Evolutionary conservation across 2,329 filamentous ascomycete species (phyloP).

Genomic region (Akanthomyces uredinophilus): DNA sequence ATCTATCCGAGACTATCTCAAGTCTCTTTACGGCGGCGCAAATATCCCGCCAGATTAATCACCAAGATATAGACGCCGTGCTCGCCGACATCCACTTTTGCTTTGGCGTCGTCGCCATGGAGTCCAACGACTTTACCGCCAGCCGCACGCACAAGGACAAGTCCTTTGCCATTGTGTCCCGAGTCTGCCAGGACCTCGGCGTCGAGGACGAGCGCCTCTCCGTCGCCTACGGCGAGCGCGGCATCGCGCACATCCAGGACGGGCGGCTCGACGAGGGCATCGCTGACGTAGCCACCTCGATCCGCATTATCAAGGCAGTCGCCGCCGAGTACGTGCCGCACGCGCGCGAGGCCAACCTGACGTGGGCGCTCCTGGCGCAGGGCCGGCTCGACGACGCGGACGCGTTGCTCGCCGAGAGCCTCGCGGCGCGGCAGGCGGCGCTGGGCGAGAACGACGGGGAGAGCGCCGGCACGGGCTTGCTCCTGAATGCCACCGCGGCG

Average conservation of each 20-base stretch:
- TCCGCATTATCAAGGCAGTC: neutral
- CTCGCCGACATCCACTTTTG: constrained; percentile 14
- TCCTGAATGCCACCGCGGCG: constrained; percentile 12
- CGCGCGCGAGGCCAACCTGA: constrained; percentile 13
- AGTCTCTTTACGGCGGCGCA: constrained; percentile 7
- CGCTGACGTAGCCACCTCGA: constrained; percentile 10
- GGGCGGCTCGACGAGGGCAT: constrained; percentile 5
- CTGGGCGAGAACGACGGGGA: constrained; percentile 13
- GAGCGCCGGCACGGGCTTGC: constrained; percentile 4
- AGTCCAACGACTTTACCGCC: constrained; percentile 14
- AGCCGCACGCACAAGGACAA: constrained; percentile 14
- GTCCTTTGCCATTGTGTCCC: constrained; percentile 8
- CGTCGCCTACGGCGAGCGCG: constrained; percentile 16
- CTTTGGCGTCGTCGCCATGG: constrained; percentile 16
- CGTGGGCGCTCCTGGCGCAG: constrained; percentile 15
- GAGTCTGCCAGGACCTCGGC: constrained; percentile 12
- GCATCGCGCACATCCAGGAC: constrained; percentile 15
- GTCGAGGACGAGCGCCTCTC: constrained; percentile 14
- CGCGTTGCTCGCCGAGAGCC: constrained; percentile 9
- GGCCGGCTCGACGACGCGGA: constrained; percentile 9
- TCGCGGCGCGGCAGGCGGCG: constrained; percentile 3
- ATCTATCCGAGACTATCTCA: neutral
- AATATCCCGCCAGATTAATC: constrained; percentile 5
- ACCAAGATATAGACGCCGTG: constrained; percentile 8
- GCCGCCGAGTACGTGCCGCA: constrained; percentile 13